Conservation (phyloP, 257 asterid species). For the Orobanche coerulescens region DNA sequence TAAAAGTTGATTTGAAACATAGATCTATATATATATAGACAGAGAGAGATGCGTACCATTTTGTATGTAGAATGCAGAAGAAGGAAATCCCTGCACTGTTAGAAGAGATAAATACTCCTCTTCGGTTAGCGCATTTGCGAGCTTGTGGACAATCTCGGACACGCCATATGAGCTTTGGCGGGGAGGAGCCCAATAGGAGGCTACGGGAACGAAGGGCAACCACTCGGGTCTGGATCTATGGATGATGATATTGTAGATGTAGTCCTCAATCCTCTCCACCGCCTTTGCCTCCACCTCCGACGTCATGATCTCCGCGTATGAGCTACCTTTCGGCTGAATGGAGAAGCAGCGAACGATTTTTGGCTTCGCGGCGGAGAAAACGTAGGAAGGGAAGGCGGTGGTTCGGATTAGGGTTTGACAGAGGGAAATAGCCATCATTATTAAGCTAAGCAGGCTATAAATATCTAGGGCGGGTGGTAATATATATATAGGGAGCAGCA, state of each 20-base stretch:
- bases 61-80: conserved; percentile 35
- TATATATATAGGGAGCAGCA: conserved; percentile 9
- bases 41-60: too few relatives aligned
- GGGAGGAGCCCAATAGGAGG: conserved; percentile 77
- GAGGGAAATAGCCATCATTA: not conserved
- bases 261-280: conserved; percentile 59
- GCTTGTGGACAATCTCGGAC: conserved; percentile 32
- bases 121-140: conserved; percentile 32
- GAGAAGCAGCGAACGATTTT: conserved; percentile 18
- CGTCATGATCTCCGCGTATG: not conserved
- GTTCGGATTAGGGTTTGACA: conserved; percentile 36
- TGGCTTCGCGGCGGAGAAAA: conserved; percentile 12
- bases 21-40: not conserved
- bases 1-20: not conserved
- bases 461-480: not conserved
- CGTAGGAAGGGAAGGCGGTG: not conserved
- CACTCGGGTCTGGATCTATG: conserved; percentile 56
- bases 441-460: not conserved
- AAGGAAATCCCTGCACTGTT: conserved; percentile 59
- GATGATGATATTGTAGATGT: conserved; percentile 41
- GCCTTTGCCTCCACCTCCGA: conserved; percentile 38
- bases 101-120: conserved; percentile 42
- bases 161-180: conserved; percentile 40
- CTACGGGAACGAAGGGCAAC: conserved; percentile 62
- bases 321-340: conserved; percentile 13